Evolutionary conservation across 1,139 yeast species (phyloP).

Genomic region (Hemisphaericaspora xylanilytica): DNA sequence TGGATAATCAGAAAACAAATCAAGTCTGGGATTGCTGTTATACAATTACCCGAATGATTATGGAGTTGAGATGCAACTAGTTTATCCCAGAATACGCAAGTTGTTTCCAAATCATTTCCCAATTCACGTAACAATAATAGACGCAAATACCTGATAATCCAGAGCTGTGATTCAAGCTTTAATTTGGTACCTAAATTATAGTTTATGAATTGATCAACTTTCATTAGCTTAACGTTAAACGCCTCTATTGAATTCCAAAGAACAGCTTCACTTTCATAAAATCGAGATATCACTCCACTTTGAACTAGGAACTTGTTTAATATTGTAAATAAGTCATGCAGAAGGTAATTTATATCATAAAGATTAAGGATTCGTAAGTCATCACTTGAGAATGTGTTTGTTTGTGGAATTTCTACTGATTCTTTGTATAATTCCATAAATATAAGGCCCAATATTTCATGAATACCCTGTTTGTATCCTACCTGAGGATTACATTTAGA

Average conservation of each 20-base stretch:
- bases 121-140: constrained; percentile 58
- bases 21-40: constrained; percentile 34
- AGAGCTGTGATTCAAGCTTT: constrained; percentile 57
- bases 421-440: constrained; percentile 50
- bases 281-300: constrained; percentile 36
- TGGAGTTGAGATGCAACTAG: constrained; percentile 35
- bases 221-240: constrained; percentile 47
- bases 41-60: constrained; percentile 10
- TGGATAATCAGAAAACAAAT: constrained; percentile 52
- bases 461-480: constrained; percentile 71
- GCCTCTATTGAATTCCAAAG: constrained; percentile 46
- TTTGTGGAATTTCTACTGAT: constrained; percentile 32
- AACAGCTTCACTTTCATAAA: constrained; percentile 42
- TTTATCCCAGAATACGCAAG: constrained; percentile 58
- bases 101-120: constrained; percentile 43
- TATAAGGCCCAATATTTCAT: constrained; percentile 63
- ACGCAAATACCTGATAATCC: constrained; percentile 67
- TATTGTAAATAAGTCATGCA: constrained; percentile 47
- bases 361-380: constrained; percentile 37
- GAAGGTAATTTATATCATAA: constrained; percentile 37
- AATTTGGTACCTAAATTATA: constrained; percentile 46
- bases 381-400: constrained; percentile 33
- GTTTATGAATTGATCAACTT: constrained; percentile 46
- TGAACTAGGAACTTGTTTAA: constrained; percentile 43
- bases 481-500: constrained; percentile 48